Evolutionary conservation across 2,329 filamentous ascomycete species (phyloP).

Genomic region (Xylaria hypoxylon): DNA sequence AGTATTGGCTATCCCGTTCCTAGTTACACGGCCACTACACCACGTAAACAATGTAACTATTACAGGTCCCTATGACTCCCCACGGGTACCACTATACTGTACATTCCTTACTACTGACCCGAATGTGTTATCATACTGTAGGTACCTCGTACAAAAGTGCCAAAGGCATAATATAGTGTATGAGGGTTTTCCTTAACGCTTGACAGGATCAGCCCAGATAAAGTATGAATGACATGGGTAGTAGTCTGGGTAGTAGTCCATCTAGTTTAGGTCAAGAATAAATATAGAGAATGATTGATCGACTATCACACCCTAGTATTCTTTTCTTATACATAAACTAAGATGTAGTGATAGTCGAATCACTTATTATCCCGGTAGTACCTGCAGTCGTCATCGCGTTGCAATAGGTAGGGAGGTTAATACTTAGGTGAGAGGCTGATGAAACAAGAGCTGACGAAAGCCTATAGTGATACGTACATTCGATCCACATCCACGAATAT

Average conservation of each 20-base stretch:
- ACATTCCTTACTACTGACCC: background rate
- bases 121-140: background rate
- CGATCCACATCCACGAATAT: constrained; percentile 13
- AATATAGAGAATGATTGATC: background rate
- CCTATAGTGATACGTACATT: constrained; percentile 4
- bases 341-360: constrained; percentile 2
- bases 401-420: constrained; percentile 2
- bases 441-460: constrained; percentile 32
- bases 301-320: background rate
- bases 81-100: background rate
- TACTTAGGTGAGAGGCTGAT: constrained; percentile 16
- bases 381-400: constrained; percentile 21
- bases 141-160: background rate
- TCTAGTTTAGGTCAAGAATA: background rate
- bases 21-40: background rate
- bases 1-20: background rate
- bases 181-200: background rate
- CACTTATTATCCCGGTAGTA: constrained; percentile 1
- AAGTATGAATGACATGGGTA: background rate
- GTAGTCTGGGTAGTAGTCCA: too few relatives aligned
- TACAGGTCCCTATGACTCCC: background rate
- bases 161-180: background rate
- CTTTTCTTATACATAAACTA: background rate
- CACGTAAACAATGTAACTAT: background rate
- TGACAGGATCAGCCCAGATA: background rate